phyloP scores from a whole-genome alignment of 139 green algal genomes.

The Coelastrella sp. region DNA sequence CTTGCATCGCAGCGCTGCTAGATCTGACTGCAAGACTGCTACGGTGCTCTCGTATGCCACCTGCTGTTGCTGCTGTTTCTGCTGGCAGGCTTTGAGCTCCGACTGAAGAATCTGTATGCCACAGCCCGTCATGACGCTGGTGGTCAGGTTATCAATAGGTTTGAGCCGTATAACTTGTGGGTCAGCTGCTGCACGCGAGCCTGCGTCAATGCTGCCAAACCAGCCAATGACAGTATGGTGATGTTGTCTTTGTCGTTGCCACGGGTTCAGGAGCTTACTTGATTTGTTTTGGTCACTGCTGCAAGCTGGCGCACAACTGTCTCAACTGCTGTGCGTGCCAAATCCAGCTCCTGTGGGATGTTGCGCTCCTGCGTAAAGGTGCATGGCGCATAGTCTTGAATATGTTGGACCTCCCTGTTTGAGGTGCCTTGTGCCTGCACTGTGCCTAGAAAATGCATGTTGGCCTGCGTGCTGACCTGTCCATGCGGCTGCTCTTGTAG shows the following conservation, averaged over 20 bases:
- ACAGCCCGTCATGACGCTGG: not conserved
- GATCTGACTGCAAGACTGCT: conserved; percentile 9
- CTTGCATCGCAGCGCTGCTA: not conserved
- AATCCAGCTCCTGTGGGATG: conserved; percentile 27
- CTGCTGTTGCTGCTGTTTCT: conserved; percentile 35
- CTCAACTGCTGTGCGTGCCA: conserved; percentile 36
- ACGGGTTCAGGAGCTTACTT: not conserved
- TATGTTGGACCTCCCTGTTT: not conserved
- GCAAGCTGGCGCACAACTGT: conserved; percentile 39
- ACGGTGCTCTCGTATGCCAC: not conserved
- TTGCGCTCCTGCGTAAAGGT: conserved; percentile 23
- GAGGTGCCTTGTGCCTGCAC: no score
- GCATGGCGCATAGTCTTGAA: not conserved
- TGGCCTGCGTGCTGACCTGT: not conserved
- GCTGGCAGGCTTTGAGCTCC: conserved; percentile 28
- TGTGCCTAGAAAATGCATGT: not conserved
- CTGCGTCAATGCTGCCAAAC: no score
- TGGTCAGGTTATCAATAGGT: no score
- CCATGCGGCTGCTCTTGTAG: no score
- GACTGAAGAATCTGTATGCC: conserved; percentile 17
- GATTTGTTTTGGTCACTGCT: conserved; percentile 35
- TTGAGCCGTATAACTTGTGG: not conserved
- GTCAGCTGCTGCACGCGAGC: not conserved
- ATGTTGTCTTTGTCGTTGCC: no score
- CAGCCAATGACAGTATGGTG: no score